A percentile compares a stretch with the other conserved stretches of the same genome.
Conservation (phyloP, 345 rosid genomes). For the Ceriops zippeliana region DNA sequence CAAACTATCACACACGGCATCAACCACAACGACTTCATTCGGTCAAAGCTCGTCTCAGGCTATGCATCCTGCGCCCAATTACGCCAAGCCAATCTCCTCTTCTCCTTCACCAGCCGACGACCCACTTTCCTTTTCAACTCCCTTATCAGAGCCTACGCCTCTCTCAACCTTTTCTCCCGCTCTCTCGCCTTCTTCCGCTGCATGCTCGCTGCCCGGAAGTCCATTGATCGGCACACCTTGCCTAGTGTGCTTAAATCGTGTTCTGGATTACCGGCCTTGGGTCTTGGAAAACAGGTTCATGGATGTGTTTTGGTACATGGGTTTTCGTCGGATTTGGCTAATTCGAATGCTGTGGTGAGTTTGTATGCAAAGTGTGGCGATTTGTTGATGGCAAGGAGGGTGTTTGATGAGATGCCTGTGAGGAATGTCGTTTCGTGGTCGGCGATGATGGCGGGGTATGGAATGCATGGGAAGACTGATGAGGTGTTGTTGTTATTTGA, state of each 20-base stretch:
- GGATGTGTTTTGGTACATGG: constrained; percentile 23
- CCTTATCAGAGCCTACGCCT: constrained; percentile 35
- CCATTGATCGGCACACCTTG: constrained; percentile 29
- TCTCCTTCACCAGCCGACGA: constrained; percentile 26
- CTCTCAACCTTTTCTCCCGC: constrained; percentile 22
- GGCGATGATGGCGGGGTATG: constrained; percentile 29
- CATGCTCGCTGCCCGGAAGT: constrained; percentile 26
- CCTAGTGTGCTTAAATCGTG: constrained; percentile 39
- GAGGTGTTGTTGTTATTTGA: constrained; percentile 33
- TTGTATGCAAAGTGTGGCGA: constrained; percentile 36
- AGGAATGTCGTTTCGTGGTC: constrained; percentile 34
- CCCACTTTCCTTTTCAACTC: constrained; percentile 38
- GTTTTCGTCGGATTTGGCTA: constrained; percentile 24
- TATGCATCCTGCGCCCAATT: constrained; percentile 36
- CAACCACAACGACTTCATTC: constrained; percentile 21
- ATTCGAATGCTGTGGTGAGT: constrained; percentile 27
- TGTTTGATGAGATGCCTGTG: constrained; percentile 32
- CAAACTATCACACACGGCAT: constrained; percentile 19
- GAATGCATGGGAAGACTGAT: constrained; percentile 23
- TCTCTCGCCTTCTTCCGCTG: constrained; percentile 31
- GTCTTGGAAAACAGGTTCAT: constrained; percentile 34
- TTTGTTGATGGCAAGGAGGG: constrained; percentile 24
- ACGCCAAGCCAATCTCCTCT: constrained; percentile 31
- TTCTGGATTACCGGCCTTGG: constrained; percentile 18
- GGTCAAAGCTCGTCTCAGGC: constrained; percentile 33